These are phyloP conservation scores for Nicotiana otophora DNA, from an alignment of 257 asterid species.

Conservation along the genomic window DNA sequence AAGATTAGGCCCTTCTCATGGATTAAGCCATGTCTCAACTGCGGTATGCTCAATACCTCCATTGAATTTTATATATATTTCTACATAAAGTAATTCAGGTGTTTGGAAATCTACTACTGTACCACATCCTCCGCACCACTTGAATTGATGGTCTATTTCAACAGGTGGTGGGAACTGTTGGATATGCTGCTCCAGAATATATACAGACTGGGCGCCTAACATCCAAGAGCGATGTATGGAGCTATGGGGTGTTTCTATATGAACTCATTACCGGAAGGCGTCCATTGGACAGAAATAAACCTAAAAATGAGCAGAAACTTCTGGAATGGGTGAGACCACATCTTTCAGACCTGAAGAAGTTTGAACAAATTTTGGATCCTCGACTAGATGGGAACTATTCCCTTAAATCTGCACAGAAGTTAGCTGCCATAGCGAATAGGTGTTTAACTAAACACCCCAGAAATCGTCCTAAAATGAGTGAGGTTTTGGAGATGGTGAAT, in stretches of 20 bases:
- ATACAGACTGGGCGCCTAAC: constrained; percentile 89
- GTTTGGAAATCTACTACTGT: neutral
- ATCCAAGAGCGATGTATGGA: constrained; percentile 86
- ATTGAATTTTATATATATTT: neutral
- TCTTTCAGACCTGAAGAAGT: constrained; percentile 64
- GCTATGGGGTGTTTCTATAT: constrained; percentile 85
- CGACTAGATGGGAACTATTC: constrained; percentile 58
- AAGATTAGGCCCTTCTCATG: constrained; percentile 75
- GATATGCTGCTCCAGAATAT: constrained; percentile 96
- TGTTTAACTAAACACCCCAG: constrained; percentile 68
- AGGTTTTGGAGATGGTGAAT: constrained; percentile 54
- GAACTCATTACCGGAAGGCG: constrained; percentile 92
- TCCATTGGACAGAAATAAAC: constrained; percentile 71
- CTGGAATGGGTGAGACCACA: constrained; percentile 81
- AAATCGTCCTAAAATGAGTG: constrained; percentile 73
- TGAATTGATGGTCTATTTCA: neutral
- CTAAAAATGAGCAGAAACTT: constrained; percentile 77
- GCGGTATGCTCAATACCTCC: constrained; percentile 37
- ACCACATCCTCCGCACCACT: neutral
- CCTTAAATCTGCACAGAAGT: constrained; percentile 55
- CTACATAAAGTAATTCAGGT: neutral
- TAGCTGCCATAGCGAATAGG: constrained; percentile 79
- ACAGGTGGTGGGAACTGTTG: constrained; percentile 90
- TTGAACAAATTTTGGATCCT: constrained; percentile 74
- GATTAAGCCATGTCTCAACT: constrained; percentile 79